Evolutionary conservation across 2,329 filamentous ascomycete genomes (phyloP).

Genomic region (Ambrosiella cleistominuta): DNA sequence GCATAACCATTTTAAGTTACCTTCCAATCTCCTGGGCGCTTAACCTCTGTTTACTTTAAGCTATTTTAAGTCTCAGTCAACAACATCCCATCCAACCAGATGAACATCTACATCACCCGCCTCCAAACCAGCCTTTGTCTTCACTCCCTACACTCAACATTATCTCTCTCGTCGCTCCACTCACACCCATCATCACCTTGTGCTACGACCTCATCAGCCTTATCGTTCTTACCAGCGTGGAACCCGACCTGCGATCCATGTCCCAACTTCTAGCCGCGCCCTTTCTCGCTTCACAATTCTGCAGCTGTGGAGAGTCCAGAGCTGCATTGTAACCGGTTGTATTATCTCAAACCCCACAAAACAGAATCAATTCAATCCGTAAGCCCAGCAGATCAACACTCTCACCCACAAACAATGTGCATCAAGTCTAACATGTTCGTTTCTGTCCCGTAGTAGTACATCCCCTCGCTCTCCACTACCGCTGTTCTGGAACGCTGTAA

Average conservation of each 20-base stretch:
- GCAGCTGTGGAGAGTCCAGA: background rate
- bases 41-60: background rate
- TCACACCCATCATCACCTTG: background rate
- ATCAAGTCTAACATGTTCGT: too few relatives aligned
- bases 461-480: too few relatives aligned
- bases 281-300: background rate
- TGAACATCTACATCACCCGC: background rate
- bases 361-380: too few relatives aligned
- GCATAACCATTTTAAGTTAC: background rate
- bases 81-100: background rate
- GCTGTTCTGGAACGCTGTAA: too few relatives aligned
- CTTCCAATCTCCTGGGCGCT: background rate
- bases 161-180: background rate
- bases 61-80: background rate
- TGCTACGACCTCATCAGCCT: background rate
- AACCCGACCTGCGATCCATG: background rate
- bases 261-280: background rate
- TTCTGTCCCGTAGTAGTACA: too few relatives aligned
- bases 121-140: background rate
- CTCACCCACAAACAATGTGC: too few relatives aligned
- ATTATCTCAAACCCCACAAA: too few relatives aligned
- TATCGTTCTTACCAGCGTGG: background rate
- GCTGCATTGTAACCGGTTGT: background rate
- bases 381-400: too few relatives aligned
- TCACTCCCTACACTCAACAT: background rate